Base-by-base conservation (phyloP, 2,329 filamentous ascomycete genomes). In the Diaporthe eres region DNA sequence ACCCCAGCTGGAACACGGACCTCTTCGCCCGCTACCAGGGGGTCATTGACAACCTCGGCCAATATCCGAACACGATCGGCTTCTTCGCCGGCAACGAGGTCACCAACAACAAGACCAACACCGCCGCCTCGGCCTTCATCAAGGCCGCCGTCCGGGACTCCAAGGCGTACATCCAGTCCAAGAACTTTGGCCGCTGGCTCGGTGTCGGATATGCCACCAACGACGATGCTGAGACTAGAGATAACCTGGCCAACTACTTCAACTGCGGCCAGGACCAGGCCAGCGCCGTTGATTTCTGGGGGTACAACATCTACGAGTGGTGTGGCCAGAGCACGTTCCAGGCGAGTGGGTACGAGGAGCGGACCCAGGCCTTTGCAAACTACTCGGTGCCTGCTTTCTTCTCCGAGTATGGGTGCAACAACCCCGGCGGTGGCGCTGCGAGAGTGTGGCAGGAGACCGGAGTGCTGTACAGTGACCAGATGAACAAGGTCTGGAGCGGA, bases 251-350 rank as follows among this genome's bases (percentile, higher is more conserved):
- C 80, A 88, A 95, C 83, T 99, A 98, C 90, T 98, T 99, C 88
- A 96, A 98, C 90, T 99, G 97, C 83, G 94, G 96, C 76, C 85
- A 91, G 77, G 83, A 88, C 44, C 87, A 71, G 88, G 79, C 87
- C 8, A 37, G 28, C 86, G 82, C 94, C 77, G 98, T 98, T 79
- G 97, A 99, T 86, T 98, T 97, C 89, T 99, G 96, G 94, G 97
- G 97, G 75, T 98, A 98, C 93, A 99, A 99, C 90, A 98, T 98
- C 87, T 99, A 99, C 91, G 98, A 96, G 71, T 99, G 97, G 97
- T 99, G 97, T 84, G 97, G 96, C 80, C 85, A 96, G 80, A 98
- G 94, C 82, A 91, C 88, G 81, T 97, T 94, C 87, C 82, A 88
- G 49, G 82, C 89, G 75, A 98, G 97, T 3, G 95, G 95, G 71